Evolutionary conservation across 371 early-diverging fungal species (phyloP).

Genomic region (Coemansia sp.): DNA sequence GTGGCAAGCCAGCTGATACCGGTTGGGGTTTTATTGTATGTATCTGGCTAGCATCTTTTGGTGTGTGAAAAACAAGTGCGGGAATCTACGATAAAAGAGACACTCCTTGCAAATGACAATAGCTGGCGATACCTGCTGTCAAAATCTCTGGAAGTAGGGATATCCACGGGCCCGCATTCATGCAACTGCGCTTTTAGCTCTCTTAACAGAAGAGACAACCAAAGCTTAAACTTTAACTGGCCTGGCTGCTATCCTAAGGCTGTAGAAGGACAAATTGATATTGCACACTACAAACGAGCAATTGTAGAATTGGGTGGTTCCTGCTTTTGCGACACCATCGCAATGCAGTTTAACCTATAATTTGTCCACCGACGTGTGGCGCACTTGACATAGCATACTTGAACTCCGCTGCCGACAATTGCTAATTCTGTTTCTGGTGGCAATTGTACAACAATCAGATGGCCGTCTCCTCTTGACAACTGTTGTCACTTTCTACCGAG

Average conservation of each 20-base stretch:
- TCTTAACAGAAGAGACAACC: no score
- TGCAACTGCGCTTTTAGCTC: no score
- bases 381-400: neutral
- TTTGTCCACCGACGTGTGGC: neutral
- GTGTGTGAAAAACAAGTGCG: no score
- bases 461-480: neutral
- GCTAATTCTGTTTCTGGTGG: constrained; percentile 3
- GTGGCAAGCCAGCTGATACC: neutral
- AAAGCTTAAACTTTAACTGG: no score
- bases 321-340: neutral
- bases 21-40: neutral
- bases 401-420: constrained; percentile 1
- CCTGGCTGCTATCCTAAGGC: neutral
- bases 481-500: constrained; percentile 7
- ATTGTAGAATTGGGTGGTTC: constrained; percentile 4
- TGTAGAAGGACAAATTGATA: neutral
- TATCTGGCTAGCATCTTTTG: no score
- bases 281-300: neutral
- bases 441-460: constrained; percentile 6
- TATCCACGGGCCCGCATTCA: no score
- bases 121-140: no score
- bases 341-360: neutral
- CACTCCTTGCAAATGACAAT: no score
- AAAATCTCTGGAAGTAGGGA: no score
- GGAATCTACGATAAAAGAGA: no score